Percentiles rank a stretch among this genome's conserved stretches.
Evolutionary conservation across 2,329 filamentous ascomycete species (phyloP).

Genomic region (Rasamsonia emersonii): DNA sequence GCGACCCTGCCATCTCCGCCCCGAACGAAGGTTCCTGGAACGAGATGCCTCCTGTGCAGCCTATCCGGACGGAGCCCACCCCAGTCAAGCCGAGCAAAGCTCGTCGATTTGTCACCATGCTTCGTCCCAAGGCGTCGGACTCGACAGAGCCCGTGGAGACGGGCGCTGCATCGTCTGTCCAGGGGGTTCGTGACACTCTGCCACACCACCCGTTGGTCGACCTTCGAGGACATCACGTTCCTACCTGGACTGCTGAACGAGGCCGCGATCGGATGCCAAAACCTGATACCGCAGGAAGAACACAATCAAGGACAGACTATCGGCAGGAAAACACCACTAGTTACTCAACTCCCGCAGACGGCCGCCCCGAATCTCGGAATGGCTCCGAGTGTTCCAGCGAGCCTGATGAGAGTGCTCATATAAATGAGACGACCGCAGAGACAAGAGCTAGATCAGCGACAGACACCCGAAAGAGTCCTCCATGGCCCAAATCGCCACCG

Average conservation of each 20-base stretch:
- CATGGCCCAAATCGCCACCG: conserved; percentile 25
- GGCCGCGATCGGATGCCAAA: background rate
- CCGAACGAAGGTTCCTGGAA: conserved; percentile 36
- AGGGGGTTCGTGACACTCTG: conserved; percentile 1
- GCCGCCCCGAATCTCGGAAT: too few relatives aligned
- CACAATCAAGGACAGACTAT: too few relatives aligned
- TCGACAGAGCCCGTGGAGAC: background rate
- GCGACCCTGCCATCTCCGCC: conserved; percentile 31
- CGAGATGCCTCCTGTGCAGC: conserved; percentile 14
- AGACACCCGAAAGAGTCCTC: conserved; percentile 9
- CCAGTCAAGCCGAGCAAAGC: conserved; percentile 7
- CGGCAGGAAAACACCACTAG: too few relatives aligned
- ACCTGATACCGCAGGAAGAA: conserved; percentile 4
- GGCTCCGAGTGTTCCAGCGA: too few relatives aligned
- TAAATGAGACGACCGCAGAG: conserved; percentile 7
- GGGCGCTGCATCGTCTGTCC: background rate
- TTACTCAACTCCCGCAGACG: too few relatives aligned
- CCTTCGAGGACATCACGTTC: conserved; percentile 5
- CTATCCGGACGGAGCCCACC: conserved; percentile 7
- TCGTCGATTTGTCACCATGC: conserved; percentile 8
- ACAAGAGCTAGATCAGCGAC: background rate
- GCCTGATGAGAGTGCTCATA: too few relatives aligned
- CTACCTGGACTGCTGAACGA: conserved; percentile 5
- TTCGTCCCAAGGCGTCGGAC: conserved; percentile 4
- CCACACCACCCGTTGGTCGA: conserved; percentile 9